Conservation (phyloP, 306 rosid genomes). For the Corylus avellana region DNA sequence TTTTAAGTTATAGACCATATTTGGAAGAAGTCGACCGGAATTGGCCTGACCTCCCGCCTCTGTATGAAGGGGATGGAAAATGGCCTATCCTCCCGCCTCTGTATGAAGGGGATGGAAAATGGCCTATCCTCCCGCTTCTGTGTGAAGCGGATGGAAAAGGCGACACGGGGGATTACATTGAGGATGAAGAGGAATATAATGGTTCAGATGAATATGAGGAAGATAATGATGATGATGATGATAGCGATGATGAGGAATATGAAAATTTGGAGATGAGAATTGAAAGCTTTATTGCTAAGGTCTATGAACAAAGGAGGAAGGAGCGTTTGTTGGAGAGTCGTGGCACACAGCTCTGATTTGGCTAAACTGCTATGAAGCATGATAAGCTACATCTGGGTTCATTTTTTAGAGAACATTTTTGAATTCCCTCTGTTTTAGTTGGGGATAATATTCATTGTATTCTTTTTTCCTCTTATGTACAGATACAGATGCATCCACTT, state of each 20-base stretch:
- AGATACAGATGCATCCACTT: too few relatives aligned
- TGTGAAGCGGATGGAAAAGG: constrained; percentile 7
- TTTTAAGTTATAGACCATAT: constrained; percentile 24
- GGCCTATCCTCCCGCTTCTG: constrained; percentile 2
- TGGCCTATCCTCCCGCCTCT: constrained; percentile 3
- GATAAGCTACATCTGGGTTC: neutral
- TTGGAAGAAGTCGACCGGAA: constrained; percentile 5
- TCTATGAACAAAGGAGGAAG: constrained; percentile 38
- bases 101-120: neutral
- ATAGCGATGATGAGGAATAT: constrained; percentile 6
- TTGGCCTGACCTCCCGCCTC: neutral
- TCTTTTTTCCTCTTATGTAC: too few relatives aligned
- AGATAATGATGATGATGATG: constrained; percentile 10
- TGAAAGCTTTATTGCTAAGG: constrained; percentile 43
- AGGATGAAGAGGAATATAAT: constrained; percentile 9
- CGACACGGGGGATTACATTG: neutral
- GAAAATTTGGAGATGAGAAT: constrained; percentile 32
- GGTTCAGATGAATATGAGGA: constrained; percentile 6
- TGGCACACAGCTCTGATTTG: neutral
- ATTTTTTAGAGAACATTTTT: too few relatives aligned
- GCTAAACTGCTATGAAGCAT: neutral
- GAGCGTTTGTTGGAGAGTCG: constrained; percentile 28
- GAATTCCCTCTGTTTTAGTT: too few relatives aligned
- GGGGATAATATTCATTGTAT: too few relatives aligned
- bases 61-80: constrained; percentile 1